A percentile compares a stretch with the other conserved stretches of the same genome.
Evolutionary conservation across 1,284 basidiomycete genomes (phyloP).

Genomic region (Microbotryum intermedium): DNA sequence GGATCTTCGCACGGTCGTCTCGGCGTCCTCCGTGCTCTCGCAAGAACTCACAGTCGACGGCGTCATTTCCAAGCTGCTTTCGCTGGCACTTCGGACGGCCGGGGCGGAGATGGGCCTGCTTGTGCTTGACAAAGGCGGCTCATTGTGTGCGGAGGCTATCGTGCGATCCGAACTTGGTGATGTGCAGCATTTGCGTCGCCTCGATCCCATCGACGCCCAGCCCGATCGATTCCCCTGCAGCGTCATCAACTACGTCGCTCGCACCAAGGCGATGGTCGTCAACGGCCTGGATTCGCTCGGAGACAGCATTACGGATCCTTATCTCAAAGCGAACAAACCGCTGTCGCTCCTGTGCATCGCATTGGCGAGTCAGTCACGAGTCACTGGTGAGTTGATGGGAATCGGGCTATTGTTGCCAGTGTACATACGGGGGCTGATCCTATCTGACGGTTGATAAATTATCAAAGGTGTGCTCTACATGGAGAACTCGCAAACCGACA

Average conservation of each 20-base stretch:
- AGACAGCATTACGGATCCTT: slow-evolving; percentile 11
- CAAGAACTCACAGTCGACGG: slow-evolving; percentile 22
- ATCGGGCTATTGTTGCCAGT: too few relatives aligned
- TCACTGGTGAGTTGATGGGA: slow-evolving; percentile 2
- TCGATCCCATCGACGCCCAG: slow-evolving; percentile 17
- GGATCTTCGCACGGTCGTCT: slow-evolving; percentile 25
- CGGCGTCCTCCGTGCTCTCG: slow-evolving; percentile 14
- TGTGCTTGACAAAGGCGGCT: slow-evolving; percentile 24
- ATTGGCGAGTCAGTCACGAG: slow-evolving; percentile 16
- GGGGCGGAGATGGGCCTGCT: slow-evolving; percentile 26
- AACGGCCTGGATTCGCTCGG: slow-evolving; percentile 18
- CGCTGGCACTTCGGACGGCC: slow-evolving; percentile 19
- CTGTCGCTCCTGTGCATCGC: slow-evolving; percentile 25
- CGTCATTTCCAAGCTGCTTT: slow-evolving; percentile 28
- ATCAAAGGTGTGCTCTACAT: slow-evolving; percentile 17
- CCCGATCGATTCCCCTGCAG: slow-evolving; percentile 21
- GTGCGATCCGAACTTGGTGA: slow-evolving; percentile 13
- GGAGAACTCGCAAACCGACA: slow-evolving; percentile 23
- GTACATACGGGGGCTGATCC: too few relatives aligned
- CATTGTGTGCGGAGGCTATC: slow-evolving; percentile 23
- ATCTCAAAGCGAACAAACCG: slow-evolving; percentile 9
- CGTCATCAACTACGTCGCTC: slow-evolving; percentile 24
- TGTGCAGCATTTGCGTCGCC: slow-evolving; percentile 18
- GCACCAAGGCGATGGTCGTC: slow-evolving; percentile 18
- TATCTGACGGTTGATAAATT: too few relatives aligned